Percentiles rank a stretch among this genome's conserved stretches.
phyloP scores from a whole-genome alignment of 805 yeast species.

The Ogataea glucozyma region DNA sequence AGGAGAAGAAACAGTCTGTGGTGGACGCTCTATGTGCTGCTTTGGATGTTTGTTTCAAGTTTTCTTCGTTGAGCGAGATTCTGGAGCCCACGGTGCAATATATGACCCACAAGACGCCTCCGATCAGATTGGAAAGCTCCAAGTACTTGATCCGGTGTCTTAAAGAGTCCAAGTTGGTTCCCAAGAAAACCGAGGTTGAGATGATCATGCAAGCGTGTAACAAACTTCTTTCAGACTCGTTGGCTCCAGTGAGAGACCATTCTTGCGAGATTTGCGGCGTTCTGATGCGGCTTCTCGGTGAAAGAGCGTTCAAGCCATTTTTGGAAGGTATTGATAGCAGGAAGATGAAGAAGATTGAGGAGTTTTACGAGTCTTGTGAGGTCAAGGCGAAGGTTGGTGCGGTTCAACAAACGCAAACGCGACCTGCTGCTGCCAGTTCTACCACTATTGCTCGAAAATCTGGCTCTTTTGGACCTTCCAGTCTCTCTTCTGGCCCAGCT shows the following conservation, averaged over 20 bases:
- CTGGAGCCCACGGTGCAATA: conserved; percentile 59
- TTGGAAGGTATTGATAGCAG: conserved; percentile 76
- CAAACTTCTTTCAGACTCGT: conserved; percentile 76
- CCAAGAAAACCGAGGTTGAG: conserved; percentile 56
- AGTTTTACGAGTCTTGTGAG: conserved; percentile 53
- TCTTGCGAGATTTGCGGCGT: conserved; percentile 80
- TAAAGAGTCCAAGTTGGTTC: conserved; percentile 47
- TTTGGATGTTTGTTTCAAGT: conserved; percentile 60
- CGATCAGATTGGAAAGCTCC: conserved; percentile 69
- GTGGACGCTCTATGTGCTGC: conserved; percentile 68
- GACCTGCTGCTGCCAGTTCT: conserved; percentile 6
- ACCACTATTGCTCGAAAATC: background rate
- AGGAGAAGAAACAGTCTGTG: conserved; percentile 82
- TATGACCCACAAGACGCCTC: conserved; percentile 80
- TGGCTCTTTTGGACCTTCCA: background rate
- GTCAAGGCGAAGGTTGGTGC: conserved; percentile 45
- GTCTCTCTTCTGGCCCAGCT: conserved; percentile 5
- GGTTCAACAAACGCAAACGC: background rate
- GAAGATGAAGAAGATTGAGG: conserved; percentile 60
- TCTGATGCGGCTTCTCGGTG: conserved; percentile 80
- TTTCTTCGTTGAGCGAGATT: conserved; percentile 53
- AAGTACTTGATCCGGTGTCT: conserved; percentile 66
- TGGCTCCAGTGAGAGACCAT: conserved; percentile 77
- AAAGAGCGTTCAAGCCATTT: conserved; percentile 57
- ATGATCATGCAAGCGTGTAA: conserved; percentile 54